A percentile compares a stretch with the other conserved stretches of the same genome.
Evolutionary conservation across 2,329 filamentous ascomycete genomes (phyloP).

Genomic region (Botrytis cinerea): DNA sequence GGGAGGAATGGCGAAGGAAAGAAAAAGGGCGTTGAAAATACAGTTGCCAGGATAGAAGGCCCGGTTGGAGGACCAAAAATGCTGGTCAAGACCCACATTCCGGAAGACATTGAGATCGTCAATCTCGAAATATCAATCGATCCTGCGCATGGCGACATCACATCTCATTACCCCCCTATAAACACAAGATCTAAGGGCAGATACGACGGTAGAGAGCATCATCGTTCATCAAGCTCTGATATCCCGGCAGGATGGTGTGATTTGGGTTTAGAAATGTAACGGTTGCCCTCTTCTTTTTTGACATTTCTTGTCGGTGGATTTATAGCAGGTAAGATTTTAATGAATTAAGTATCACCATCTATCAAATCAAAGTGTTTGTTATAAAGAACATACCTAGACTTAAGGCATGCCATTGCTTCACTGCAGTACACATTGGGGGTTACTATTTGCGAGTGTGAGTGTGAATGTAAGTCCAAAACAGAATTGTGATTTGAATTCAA

Average conservation of each 20-base stretch:
- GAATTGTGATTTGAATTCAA: background rate
- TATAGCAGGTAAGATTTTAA: background rate
- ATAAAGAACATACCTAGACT: background rate
- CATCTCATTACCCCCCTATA: too few relatives aligned
- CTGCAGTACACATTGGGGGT: background rate
- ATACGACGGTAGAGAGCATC: background rate
- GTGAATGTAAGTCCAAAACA: background rate
- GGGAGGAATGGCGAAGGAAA: background rate
- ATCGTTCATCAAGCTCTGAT: background rate
- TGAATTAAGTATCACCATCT: background rate
- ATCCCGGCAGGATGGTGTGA: background rate
- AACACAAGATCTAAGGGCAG: background rate
- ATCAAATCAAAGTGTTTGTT: background rate
- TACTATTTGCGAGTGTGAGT: background rate
- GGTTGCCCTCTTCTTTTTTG: background rate
- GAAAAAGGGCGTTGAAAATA: background rate
- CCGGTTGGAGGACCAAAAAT: too few relatives aligned
- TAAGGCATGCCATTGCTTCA: background rate
- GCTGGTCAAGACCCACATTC: too few relatives aligned
- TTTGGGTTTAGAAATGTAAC: background rate
- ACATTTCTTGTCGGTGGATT: background rate
- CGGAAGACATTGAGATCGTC: too few relatives aligned
- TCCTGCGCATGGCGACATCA: too few relatives aligned
- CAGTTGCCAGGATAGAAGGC: too few relatives aligned
- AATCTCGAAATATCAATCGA: too few relatives aligned